These are phyloP conservation scores for Senecio squalidus DNA, from an alignment of 140 eudicot species.

Conservation along the genomic window DNA sequence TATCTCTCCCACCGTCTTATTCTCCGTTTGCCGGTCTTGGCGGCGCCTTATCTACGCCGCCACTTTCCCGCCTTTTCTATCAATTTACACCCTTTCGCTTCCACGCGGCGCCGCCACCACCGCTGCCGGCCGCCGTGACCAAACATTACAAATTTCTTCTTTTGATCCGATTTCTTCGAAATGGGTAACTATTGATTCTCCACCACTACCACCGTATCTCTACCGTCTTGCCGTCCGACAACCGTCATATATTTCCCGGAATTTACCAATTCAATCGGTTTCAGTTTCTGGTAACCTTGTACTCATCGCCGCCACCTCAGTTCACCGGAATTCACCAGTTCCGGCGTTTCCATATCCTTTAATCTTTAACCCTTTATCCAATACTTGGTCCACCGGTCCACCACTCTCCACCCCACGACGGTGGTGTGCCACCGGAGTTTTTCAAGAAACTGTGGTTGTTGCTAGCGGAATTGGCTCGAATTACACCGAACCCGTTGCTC, in stretches of 20 bases:
- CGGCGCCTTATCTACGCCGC: constrained; percentile 64
- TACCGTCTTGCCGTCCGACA: constrained; percentile 43
- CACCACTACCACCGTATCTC: constrained; percentile 38
- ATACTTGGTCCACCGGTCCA: constrained; percentile 46
- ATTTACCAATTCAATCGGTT: constrained; percentile 63
- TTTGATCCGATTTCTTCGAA: constrained; percentile 59
- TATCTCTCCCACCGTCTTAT: constrained; percentile 40
- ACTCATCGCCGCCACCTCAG: constrained; percentile 58
- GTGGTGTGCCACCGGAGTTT: constrained; percentile 57
- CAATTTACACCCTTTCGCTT: constrained; percentile 47
- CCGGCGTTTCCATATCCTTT: constrained; percentile 54
- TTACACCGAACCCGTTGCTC: constrained; percentile 42
- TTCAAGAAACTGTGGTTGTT: constrained; percentile 37
- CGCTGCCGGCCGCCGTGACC: constrained; percentile 5
- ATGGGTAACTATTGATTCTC: constrained; percentile 48
- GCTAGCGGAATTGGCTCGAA: constrained; percentile 80
- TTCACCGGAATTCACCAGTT: constrained; percentile 13
- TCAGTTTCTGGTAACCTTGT: constrained; percentile 37
- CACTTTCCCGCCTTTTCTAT: constrained; percentile 50
- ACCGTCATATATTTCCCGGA: constrained; percentile 61
- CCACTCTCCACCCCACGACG: constrained; percentile 42
- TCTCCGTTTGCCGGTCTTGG: constrained; percentile 61
- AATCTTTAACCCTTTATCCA: constrained; percentile 38
- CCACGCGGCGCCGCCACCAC: constrained; percentile 18
- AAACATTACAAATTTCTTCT: constrained; percentile 22